Percentiles rank a stretch among this genome's conserved stretches.
These are phyloP conservation scores for Amanita rubescens DNA, from an alignment of 768 basidiomycete species.

Conservation along the genomic window DNA sequence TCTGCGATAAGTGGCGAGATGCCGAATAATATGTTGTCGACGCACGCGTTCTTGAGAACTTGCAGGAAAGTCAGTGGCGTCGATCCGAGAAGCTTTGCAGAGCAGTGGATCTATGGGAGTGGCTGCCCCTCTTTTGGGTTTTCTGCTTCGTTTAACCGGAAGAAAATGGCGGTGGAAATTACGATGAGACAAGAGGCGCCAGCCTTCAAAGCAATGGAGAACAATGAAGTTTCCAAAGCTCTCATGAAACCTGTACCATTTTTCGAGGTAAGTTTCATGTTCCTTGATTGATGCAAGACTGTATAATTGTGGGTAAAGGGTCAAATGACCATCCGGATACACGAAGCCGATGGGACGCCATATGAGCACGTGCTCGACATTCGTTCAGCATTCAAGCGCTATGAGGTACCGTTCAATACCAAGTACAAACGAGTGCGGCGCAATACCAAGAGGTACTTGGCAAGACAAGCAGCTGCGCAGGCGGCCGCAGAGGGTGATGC, in stretches of 20 bases:
- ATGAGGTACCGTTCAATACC: conserved; percentile 97
- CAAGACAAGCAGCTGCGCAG: conserved; percentile 86
- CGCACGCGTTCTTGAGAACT: conserved; percentile 82
- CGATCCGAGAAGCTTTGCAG: conserved; percentile 86
- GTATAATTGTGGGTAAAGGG: conserved; percentile 45
- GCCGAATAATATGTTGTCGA: conserved; percentile 77
- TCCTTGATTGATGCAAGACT: background rate
- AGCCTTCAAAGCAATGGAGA: conserved; percentile 65
- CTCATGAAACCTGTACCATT: conserved; percentile 77
- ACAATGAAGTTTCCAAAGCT: conserved; percentile 56
- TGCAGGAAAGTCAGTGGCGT: conserved; percentile 93
- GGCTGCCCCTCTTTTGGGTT: conserved; percentile 92
- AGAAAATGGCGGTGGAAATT: conserved; percentile 98
- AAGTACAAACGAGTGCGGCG: conserved; percentile 96
- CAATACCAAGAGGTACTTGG: conserved; percentile 93
- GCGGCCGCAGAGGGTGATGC: conserved; percentile 89
- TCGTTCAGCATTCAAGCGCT: conserved; percentile 80
- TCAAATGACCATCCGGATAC: conserved; percentile 97
- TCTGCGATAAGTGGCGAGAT: conserved; percentile 91
- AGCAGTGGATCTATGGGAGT: conserved; percentile 98
- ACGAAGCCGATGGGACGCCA: conserved; percentile 98
- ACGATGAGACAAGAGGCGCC: conserved; percentile 86
- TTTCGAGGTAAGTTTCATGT: conserved; percentile 59
- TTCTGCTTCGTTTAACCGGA: conserved; percentile 88
- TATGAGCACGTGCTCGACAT: conserved; percentile 98